A percentile compares a stretch with the other conserved stretches of the same genome.
phyloP scores from a whole-genome alignment of 345 rosid species.

The Lumnitzera littorea region DNA sequence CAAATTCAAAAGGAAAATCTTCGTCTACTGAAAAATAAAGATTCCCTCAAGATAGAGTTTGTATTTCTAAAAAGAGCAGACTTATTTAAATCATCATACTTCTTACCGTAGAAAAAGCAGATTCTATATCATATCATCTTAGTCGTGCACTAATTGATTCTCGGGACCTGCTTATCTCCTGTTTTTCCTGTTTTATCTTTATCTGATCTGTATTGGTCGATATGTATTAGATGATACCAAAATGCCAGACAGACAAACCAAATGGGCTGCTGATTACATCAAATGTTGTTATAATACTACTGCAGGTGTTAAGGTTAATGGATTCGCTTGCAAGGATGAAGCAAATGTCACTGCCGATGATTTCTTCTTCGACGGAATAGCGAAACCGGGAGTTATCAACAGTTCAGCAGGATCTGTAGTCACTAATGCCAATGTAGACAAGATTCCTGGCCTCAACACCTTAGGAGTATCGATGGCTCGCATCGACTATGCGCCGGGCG shows the following conservation, averaged over 20 bases:
- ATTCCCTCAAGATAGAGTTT: no score
- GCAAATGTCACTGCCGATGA: constrained; percentile 42
- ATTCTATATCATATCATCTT: neutral
- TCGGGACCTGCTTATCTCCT: neutral
- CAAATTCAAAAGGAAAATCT: neutral
- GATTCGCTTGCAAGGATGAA: constrained; percentile 49
- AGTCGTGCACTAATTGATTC: no score
- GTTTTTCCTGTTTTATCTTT: neutral
- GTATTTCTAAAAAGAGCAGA: no score
- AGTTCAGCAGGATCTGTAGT: constrained; percentile 45
- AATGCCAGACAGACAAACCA: neutral
- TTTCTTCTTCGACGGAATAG: constrained; percentile 50
- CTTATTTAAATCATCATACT: no score
- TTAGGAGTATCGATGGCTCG: constrained; percentile 53
- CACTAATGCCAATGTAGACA: constrained; percentile 45
- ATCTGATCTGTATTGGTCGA: neutral
- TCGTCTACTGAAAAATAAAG: no score
- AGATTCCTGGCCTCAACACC: constrained; percentile 62
- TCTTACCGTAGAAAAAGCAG: no score
- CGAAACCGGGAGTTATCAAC: constrained; percentile 37
- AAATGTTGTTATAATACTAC: neutral
- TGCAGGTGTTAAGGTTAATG: constrained; percentile 46
- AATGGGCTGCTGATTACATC: neutral
- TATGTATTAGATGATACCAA: no score
- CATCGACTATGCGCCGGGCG: constrained; percentile 45